Evolutionary conservation across 306 rosid genomes (phyloP).

Genomic region (Betula pendula): DNA sequence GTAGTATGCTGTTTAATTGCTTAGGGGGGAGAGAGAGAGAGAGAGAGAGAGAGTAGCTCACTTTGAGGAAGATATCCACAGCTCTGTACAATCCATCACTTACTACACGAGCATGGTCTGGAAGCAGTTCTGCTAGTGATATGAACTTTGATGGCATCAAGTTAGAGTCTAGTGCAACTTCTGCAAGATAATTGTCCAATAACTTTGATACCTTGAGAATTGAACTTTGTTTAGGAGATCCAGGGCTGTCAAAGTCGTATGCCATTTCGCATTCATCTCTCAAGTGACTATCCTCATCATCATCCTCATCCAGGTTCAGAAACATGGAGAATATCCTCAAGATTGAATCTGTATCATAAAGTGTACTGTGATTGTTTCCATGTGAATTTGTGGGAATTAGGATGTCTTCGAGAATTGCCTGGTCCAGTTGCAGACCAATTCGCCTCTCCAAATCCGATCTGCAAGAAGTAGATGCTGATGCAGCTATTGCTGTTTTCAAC

Average conservation of each 20-base stretch:
- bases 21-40: neutral
- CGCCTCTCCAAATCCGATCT: slow-evolving; percentile 88
- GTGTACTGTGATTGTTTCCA: slow-evolving; percentile 54
- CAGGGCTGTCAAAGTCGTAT: slow-evolving; percentile 86
- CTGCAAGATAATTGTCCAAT: slow-evolving; percentile 81
- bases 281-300: slow-evolving; percentile 61
- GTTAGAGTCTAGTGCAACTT: slow-evolving; percentile 85
- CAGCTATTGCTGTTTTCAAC: slow-evolving; percentile 81
- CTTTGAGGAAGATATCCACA: slow-evolving; percentile 93
- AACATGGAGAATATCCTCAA: slow-evolving; percentile 84
- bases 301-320: slow-evolving; percentile 87
- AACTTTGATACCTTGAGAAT: slow-evolving; percentile 90
- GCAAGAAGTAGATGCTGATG: slow-evolving; percentile 75
- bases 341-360: slow-evolving; percentile 79
- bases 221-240: slow-evolving; percentile 94
- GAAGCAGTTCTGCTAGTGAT: slow-evolving; percentile 80
- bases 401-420: slow-evolving; percentile 96
- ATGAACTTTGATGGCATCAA: slow-evolving; percentile 77
- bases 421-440: slow-evolving; percentile 90
- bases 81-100: slow-evolving; percentile 94
- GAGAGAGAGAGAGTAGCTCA: slow-evolving; percentile 32
- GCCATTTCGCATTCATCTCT: slow-evolving; percentile 86
- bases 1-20: no score
- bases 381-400: slow-evolving; percentile 72
- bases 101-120: slow-evolving; percentile 84